Evolutionary conservation across 768 basidiomycete species (phyloP), one percentile per base, ranked within the genome.

Genomic region (Hygrocybe coccinea): DNA sequence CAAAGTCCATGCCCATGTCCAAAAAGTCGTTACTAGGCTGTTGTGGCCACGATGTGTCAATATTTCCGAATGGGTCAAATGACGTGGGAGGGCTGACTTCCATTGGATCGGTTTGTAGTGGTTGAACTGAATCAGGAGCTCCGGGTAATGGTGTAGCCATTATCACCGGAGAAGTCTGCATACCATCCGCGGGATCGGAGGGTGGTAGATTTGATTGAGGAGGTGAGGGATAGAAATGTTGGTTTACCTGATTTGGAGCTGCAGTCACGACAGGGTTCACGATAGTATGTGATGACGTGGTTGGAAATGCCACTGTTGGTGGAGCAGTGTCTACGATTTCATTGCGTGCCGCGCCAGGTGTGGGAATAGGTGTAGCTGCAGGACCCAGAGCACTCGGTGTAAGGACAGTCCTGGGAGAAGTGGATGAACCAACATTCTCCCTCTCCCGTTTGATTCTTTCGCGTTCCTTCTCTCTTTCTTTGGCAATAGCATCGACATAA

Each of bases 401-500:
- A 19, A n/a, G 15, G 17, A 36, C 4, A 17, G 22, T 35, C 33
- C 36, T 50, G 12, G 52, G 52, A 43, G 52, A 54, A 11, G 17
- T 19, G n/a, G 52, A 54, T 19, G 21, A 19, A 44, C 29, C 44
- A 15, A 37, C 55, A 33, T 19, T 75, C 62, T 89, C 85, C 17
- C 85, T 73, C 66, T 87, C 87, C 46, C 79, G 74, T 60, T 83
- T 82, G 46, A 89, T 76, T 24, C 87, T 76, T 60, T 91, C 89
- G 5, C 88, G 76, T 66, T 93, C 90, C 55, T 77, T 76, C 57
- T 92, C 91, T 15, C 91, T 76, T 62, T 92, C 91, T 59, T 81
- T 81, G 3, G 83, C 84, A 5, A 91, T 79, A 8, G 80, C 79
- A 54, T 92, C 91, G 5, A 92, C 86, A 61, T 88, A 91, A 1